A percentile compares a stretch with the other conserved stretches of the same genome.
These are phyloP conservation scores for Lipomyces chichibuensis DNA, from an alignment of 805 yeast species.

Conservation along the genomic window DNA sequence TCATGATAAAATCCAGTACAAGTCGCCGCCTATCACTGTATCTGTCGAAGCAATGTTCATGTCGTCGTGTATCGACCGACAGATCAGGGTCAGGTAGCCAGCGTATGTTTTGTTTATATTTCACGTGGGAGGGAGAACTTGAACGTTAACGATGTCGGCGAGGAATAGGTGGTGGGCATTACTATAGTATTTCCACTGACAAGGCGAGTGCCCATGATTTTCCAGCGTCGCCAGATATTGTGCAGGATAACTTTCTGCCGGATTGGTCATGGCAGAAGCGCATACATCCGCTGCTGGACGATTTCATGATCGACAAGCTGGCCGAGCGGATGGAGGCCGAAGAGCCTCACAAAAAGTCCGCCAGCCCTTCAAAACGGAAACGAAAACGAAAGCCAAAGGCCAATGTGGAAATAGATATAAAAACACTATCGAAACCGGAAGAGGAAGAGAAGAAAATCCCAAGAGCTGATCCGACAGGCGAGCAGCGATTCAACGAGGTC, in stretches of 20 bases:
- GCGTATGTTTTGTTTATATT: background rate
- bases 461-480: constrained; percentile 13
- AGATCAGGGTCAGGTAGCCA: background rate
- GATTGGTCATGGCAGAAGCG: background rate
- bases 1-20: background rate
- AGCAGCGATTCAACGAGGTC: constrained; percentile 62
- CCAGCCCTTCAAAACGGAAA: background rate
- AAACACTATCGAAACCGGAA: background rate
- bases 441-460: background rate
- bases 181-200: background rate
- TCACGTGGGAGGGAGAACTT: background rate
- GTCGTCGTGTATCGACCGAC: background rate
- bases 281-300: background rate
- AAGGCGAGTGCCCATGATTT: background rate
- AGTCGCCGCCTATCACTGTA: background rate
- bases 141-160: background rate
- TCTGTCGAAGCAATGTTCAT: background rate
- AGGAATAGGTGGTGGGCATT: background rate
- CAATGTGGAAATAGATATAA: constrained; percentile 3
- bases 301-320: constrained; percentile 1
- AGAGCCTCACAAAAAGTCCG: background rate
- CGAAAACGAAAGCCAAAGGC: background rate
- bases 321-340: constrained; percentile 1
- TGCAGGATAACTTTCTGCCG: background rate
- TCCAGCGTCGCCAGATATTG: background rate